These are phyloP conservation scores for Phaeosphaeriaceae sp. DNA, from an alignment of 2,329 filamentous ascomycete genomes.

Conservation along the genomic window DNA sequence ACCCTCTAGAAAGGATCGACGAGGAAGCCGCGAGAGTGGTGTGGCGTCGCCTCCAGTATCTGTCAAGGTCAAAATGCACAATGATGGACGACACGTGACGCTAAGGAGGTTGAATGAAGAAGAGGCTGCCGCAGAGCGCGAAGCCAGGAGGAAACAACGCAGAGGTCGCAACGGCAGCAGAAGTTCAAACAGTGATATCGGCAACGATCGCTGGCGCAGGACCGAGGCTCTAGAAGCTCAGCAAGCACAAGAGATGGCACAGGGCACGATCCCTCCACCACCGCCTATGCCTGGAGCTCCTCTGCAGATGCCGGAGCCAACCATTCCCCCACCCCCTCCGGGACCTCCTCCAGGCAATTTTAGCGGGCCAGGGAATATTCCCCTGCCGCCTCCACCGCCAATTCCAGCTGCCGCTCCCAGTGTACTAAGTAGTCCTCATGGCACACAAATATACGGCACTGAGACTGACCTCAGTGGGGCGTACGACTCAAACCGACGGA, in stretches of 20 bases:
- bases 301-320: conserved; percentile 40
- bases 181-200: conserved; percentile 47
- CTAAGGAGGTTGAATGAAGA: conserved; percentile 67
- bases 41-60: conserved; percentile 67
- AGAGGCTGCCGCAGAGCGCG: conserved; percentile 68
- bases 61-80: conserved; percentile 71
- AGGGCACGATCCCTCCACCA: conserved; percentile 31
- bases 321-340: conserved; percentile 40
- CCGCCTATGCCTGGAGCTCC: conserved; percentile 31
- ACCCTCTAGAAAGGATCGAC: conserved; percentile 36
- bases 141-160: conserved; percentile 56
- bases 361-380: conserved; percentile 16
- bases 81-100: conserved; percentile 69
- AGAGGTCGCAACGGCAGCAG: conserved; percentile 50
- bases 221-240: conserved; percentile 47
- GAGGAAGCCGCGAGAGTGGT: conserved; percentile 51
- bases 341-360: conserved; percentile 37
- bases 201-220: conserved; percentile 50
- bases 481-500: conserved; percentile 49
- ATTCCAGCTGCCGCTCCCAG: conserved; percentile 41
- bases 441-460: conserved; percentile 46
- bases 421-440: conserved; percentile 45
- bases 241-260: conserved; percentile 41
- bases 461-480: conserved; percentile 47
- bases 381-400: conserved; percentile 45